phyloP scores from a whole-genome alignment of 352 stramenopile species.

The Hyaloperonospora arabidopsidis region DNA sequence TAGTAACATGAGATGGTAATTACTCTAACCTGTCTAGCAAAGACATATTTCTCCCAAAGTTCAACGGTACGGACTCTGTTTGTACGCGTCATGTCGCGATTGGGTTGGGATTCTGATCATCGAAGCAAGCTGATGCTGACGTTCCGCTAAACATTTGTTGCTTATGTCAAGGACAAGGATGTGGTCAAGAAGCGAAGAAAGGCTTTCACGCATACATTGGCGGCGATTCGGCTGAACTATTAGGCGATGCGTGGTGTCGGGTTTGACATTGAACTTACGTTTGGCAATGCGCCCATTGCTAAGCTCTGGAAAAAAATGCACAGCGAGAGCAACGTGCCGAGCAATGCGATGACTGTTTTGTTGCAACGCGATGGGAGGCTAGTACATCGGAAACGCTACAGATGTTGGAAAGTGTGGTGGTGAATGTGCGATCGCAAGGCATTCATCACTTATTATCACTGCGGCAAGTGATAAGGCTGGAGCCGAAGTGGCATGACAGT shows the following conservation, averaged over 20 bases:
- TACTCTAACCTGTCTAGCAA: constrained; percentile 55
- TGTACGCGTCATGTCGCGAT: constrained; percentile 36
- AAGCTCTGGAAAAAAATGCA: constrained; percentile 58
- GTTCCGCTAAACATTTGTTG: constrained; percentile 51
- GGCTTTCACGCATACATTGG: constrained; percentile 48
- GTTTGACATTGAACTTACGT: constrained; percentile 40
- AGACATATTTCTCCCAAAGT: constrained; percentile 48
- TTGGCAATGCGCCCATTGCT: constrained; percentile 34
- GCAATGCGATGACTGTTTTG: constrained; percentile 55
- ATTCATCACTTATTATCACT: constrained; percentile 36
- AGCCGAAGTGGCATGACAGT: constrained; percentile 54
- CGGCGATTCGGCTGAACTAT: constrained; percentile 36
- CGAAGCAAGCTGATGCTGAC: constrained; percentile 24
- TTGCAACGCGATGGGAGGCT: constrained; percentile 43
- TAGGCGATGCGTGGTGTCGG: constrained; percentile 47
- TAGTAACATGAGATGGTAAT: constrained; percentile 53
- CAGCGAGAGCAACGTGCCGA: constrained; percentile 56
- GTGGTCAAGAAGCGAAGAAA: constrained; percentile 48
- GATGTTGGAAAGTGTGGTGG: constrained; percentile 65
- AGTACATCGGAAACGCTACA: constrained; percentile 36
- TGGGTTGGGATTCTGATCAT: constrained; percentile 57
- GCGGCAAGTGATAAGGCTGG: constrained; percentile 45
- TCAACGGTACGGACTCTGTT: constrained; percentile 63
- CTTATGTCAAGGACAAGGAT: constrained; percentile 38
- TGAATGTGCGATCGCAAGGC: constrained; percentile 61